Evolutionary conservation across 2,329 filamentous ascomycete genomes (phyloP).

Genomic region (Aquanectria penicillioides): DNA sequence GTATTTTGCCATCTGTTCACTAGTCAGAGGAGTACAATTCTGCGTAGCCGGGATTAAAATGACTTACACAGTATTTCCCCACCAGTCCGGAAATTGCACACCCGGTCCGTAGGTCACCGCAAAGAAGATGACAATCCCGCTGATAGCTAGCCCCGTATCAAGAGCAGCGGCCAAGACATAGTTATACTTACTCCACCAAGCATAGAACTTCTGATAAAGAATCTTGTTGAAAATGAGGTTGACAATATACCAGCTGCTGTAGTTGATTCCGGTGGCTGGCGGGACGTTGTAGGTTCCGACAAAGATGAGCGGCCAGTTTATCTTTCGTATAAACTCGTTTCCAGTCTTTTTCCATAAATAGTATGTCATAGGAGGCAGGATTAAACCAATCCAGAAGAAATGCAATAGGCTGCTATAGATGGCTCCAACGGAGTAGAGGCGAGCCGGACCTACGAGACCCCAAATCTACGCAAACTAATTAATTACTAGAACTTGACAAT

Average conservation of each 20-base stretch:
- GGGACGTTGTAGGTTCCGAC: slow-evolving; percentile 13
- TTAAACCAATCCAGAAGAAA: slow-evolving; percentile 19
- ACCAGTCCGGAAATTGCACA: slow-evolving; percentile 18
- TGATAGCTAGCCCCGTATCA: slow-evolving; percentile 16
- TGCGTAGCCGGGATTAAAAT: not conserved
- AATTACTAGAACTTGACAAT: not conserved
- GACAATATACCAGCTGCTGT: slow-evolving; percentile 18
- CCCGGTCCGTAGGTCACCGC: slow-evolving; percentile 16
- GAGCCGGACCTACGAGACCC: slow-evolving; percentile 16
- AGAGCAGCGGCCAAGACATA: slow-evolving; percentile 15
- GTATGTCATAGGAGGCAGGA: slow-evolving; percentile 13
- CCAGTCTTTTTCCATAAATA: slow-evolving; percentile 12
- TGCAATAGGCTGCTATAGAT: slow-evolving; percentile 11
- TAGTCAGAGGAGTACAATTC: not conserved
- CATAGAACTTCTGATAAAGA: slow-evolving; percentile 7
- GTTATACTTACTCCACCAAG: slow-evolving; percentile 21
- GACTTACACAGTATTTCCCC: slow-evolving; percentile 22
- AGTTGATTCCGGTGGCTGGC: slow-evolving; percentile 16
- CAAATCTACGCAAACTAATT: not conserved
- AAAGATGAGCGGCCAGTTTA: slow-evolving; percentile 19
- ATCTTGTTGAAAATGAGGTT: slow-evolving; percentile 13
- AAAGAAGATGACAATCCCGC: slow-evolving; percentile 16
- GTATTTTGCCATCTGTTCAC: slow-evolving; percentile 14
- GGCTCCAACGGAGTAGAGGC: slow-evolving; percentile 9
- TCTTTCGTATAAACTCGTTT: slow-evolving; percentile 6